Percentiles rank a stretch among this genome's conserved stretches.
Conservation (phyloP, 176 grass and related monocot species). For the Carex scoparia region DNA sequence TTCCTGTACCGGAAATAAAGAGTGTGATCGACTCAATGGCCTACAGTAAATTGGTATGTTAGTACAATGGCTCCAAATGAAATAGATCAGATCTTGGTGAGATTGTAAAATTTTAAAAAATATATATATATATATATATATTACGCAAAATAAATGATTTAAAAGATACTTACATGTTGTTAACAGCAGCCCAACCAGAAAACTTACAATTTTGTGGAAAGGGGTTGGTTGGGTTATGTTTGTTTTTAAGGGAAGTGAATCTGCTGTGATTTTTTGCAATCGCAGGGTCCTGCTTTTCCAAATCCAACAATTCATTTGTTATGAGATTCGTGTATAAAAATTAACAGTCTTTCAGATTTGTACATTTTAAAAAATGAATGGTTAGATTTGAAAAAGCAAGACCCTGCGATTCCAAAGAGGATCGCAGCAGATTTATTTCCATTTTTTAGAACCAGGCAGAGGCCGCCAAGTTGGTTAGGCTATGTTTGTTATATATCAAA, state of each 20-base stretch:
- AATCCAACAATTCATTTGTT: too few relatives aligned
- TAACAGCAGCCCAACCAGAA: background rate
- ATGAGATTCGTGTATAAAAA: too few relatives aligned
- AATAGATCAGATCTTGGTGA: background rate
- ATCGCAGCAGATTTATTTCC: too few relatives aligned
- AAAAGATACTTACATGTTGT: background rate
- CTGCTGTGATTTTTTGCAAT: too few relatives aligned
- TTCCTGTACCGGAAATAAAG: conserved; percentile 72
- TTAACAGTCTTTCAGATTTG: too few relatives aligned
- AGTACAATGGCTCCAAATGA: background rate
- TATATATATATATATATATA: background rate
- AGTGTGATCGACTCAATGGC: conserved; percentile 88
- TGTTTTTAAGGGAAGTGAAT: too few relatives aligned
- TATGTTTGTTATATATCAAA: background rate
- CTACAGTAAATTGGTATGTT: conserved; percentile 78
- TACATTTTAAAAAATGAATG: too few relatives aligned
- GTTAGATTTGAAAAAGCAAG: too few relatives aligned
- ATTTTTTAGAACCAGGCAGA: too few relatives aligned
- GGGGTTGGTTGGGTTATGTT: background rate
- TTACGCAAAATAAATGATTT: background rate
- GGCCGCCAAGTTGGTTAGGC: background rate
- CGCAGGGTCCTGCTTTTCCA: too few relatives aligned
- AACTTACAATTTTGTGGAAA: background rate
- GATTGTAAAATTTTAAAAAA: background rate
- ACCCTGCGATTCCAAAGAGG: too few relatives aligned